Evolutionary conservation across 176 grass and related monocot genomes (phyloP), one percentile per base, ranked within the genome.

Genomic region (Panicum miliaceum): DNA sequence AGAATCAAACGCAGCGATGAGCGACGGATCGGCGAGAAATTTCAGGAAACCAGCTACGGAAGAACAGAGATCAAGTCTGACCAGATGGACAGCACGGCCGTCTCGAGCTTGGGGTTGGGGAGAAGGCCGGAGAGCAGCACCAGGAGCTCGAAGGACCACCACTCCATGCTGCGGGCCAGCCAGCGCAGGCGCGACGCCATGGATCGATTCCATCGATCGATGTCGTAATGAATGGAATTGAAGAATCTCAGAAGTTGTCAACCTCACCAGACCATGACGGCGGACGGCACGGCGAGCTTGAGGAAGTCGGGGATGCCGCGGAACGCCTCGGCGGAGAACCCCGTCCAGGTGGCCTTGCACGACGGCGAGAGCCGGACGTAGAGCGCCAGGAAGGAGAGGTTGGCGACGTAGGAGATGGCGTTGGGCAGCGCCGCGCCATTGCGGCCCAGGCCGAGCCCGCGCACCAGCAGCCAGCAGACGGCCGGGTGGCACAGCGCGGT

Each of bases 101-200:
- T 91, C 76, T 94, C 84, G 1, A 94, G 68, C 83, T 87, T 85
- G 26, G 89, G 89, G 46, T 91, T 91, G 11, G 92, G 92, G 59
- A 94, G 92, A 19, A 94, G 69, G 14, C 92, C 89, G 8, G 92
- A 94, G 23, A 91, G 70, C 64, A 94, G 80, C 54, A 94, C 86
- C 2, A 94, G 38, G 62, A 89, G n/a, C 82, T 94, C 89, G 27
- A 89, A 91, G 5, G 92, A 91, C 89, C 92, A 94, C 86, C 87
- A 89, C 73, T 91, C 66, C 42, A 94, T 79, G 68, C 92, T 94
- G 84, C 20, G 32, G 32, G 6, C 3, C 4, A 15, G 8, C 25
- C 12, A 53, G 6, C 3, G 50, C 43, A 16, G 4, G 68, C 46
- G 13, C 69, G 46, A 8, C 26, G 60, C 12, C 65, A 40, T 25